Evolutionary conservation across 2,329 filamentous ascomycete species (phyloP), one percentile per base, ranked within the genome.

Genomic region (Neopestalotiopsis sp.): DNA sequence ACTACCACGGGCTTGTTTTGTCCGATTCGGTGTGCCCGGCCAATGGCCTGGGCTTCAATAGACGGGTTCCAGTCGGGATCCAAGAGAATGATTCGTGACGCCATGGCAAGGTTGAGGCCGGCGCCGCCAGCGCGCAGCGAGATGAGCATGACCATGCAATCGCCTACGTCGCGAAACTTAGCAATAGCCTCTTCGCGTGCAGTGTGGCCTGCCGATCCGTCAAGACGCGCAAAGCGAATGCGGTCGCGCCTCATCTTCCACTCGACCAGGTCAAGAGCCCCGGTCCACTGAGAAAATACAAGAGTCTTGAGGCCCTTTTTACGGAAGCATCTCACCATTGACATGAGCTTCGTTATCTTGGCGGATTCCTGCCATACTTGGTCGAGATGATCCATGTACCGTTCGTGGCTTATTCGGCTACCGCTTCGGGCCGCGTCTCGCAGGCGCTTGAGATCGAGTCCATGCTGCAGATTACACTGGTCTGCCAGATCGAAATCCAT

Each of bases 51-150:
- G 80, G 94, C 94, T 81, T 97, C 95, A 63, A 97, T 92, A 77
- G 92, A 97, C 0, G 94, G 95, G 72, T 97, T 98, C 94, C 94
- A 97, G 82, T 97, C 97, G 0, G 94, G 94, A 77, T 97, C 94
- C 76, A 97, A 90, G 72, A 97, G 92, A 78, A 98, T 94, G 73
- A 97, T 93, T 71, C 94, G 91, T 1, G 91, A 94, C 0, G 94
- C 95, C 20, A 90, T 89, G 52, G 92, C 93, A 28, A 98, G 86
- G 76, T 98, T 98, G 60, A 98, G 87, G 1, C 95, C 95, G 0
- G 94, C 90, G 74, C 95, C 95, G 42, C 93, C 93, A 1, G 93
- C 93, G 74, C 93, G 94, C 63, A 95, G 84, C 1, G 92, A 94
- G 2, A 95, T 88, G 3, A 96, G 85, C 86, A 96, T 92, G 76